Evolutionary conservation across 257 asterid species (phyloP), one percentile per base, ranked within the genome.

Genomic region (Solanum infundibuliforme): DNA sequence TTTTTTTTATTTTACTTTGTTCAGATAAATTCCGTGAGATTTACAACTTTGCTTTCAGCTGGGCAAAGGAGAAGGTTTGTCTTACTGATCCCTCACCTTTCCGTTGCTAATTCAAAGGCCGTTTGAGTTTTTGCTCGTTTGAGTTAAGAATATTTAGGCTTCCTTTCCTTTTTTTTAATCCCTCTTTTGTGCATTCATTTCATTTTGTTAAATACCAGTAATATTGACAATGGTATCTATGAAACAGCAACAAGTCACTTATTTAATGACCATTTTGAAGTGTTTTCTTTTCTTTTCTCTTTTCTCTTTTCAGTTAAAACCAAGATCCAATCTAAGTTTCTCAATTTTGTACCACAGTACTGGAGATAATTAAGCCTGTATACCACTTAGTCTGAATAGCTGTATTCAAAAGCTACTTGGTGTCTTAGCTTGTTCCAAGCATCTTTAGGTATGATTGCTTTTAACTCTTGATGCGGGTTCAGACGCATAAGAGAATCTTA

Each of bases 61-160:
- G 99, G 99, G 99, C 99, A 88, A 97, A 96, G 89, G 99, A 97
- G 91, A 96, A 97, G 99, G 99, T 97, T 90, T 82, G 75, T 81
- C 85, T 46, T 81, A 18, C 69, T 81, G 85, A 27, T 48, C 11
- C 6, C 29, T 48, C 85, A 18, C 69, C 85, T 48, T 81, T 12
- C 29, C 18, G 69, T 48, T 0, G 41, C 39, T 29, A 81, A 41
- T 81, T 48, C 68, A 3, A 29, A 29, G 69, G 68, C 20, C 41
- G 14, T 48, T 48, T 48, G 66, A 16, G 66, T 46, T 81, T 79
- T 46, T 81, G 20, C 85, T 46, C 29, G 84, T 79, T 43, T 29
- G n/a, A 79, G 48, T 25, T 43, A 25, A 8, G 85, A 79, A 43
- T 43, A 79, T 79, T 43, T 27, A 79, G 39, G 85, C 39, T 46